Percentiles rank a stretch among this genome's conserved stretches.
Conservation (phyloP, 345 rosid genomes). For the Salix udensis region DNA sequence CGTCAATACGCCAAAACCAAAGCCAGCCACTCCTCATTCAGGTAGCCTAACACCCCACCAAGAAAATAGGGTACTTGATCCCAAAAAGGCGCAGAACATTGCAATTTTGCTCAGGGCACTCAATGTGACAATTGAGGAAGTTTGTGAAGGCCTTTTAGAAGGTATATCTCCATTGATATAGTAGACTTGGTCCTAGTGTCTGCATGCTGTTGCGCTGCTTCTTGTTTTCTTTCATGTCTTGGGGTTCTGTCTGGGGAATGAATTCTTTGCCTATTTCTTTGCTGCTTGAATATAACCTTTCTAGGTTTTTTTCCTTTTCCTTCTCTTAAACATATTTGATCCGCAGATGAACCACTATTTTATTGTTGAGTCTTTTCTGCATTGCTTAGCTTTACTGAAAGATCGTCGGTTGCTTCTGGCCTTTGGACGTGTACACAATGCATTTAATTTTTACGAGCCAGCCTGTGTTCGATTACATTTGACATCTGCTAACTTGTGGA, state of each 20-base stretch:
- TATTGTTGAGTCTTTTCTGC: neutral
- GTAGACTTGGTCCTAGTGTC: neutral
- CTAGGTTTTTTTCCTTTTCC: neutral
- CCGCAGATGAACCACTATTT: neutral
- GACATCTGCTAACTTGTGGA: neutral
- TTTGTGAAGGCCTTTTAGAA: constrained; percentile 92
- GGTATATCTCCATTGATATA: constrained; percentile 42
- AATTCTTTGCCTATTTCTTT: neutral
- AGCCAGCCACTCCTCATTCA: constrained; percentile 52
- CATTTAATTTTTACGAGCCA: neutral
- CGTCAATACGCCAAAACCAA: constrained; percentile 52
- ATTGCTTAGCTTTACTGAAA: neutral
- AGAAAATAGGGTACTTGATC: constrained; percentile 87
- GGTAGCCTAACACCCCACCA: constrained; percentile 51
- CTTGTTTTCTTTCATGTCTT: too few species aligned
- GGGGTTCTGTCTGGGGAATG: neutral
- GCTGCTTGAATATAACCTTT: neutral
- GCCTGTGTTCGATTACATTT: neutral
- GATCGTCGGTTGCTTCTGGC: neutral
- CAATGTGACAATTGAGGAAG: constrained; percentile 93
- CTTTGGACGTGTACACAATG: neutral
- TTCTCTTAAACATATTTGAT: neutral
- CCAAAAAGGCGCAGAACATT: constrained; percentile 94
- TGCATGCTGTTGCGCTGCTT: neutral
- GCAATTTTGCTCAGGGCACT: constrained; percentile 85